Evolutionary conservation across 306 rosid species (phyloP), one percentile per base, ranked within the genome.

Genomic region (Sesbania bispinosa): DNA sequence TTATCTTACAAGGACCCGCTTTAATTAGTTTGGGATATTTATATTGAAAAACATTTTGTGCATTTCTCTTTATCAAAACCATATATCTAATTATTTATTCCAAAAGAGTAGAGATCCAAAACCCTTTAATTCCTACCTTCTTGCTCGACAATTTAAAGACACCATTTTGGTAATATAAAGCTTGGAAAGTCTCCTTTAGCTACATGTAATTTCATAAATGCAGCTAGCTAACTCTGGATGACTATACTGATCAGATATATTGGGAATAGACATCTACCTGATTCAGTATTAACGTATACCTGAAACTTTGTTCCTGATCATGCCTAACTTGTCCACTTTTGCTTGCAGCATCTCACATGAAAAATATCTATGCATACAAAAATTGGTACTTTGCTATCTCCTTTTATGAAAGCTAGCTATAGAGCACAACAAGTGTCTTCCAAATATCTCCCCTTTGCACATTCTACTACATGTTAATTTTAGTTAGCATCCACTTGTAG

Each of bases 281-380:
- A 80, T 68, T 83, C 52, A 72, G 61, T 35, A 67, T 69, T 73
- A 84, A 85, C 83, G 79, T 85, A 77, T 85, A 87, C 90, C 96
- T 35, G 88, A 88, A 86, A 67, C 79, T 88, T 85, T 72, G 92
- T 85, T 88, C 90, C 79, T 69, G 77, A 74, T 79, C 83, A n/a
- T 26, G 78, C 96, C 96, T 85, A 90, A 86, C 93, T 74, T 67
- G 75, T 60, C 76, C 79, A 71, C 80, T 75, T 82, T 69, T 74
- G 73, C 59, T 57, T 71, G 74, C 69, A 77, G 82, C 88, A 86
- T 10, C 83, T 81, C 92, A 86, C 93, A 88, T 88, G 82, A 52
- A 66, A 80, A 51, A 38, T 73, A 69, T 73, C 86, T 67, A 65
- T 63, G 59, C 80, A 77, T 32, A 62, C 18, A 81, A 74, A 69